Percentiles rank a stretch among this genome's conserved stretches.
Evolutionary conservation across 305 asterid genomes (phyloP).

Genomic region (Nicotiana rustica): DNA sequence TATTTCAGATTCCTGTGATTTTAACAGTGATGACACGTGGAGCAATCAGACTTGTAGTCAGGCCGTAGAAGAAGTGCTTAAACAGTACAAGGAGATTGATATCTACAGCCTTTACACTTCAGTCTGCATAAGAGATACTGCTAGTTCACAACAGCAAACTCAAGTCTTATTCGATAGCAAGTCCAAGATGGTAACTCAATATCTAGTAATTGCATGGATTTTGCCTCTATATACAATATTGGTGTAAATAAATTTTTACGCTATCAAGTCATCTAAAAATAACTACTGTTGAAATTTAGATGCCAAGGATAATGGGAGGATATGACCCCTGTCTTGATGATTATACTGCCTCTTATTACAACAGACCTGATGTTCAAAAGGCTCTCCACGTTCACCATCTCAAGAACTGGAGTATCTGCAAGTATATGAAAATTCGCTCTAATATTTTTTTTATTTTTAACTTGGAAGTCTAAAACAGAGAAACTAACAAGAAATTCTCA

Average conservation of each 20-base stretch:
- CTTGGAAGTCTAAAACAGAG: neutral
- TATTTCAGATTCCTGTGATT: conserved; percentile 67
- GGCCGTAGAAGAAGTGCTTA: conserved; percentile 65
- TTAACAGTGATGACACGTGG: conserved; percentile 70
- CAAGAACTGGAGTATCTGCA: conserved; percentile 86
- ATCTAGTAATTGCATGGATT: neutral
- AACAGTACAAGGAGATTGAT: conserved; percentile 82
- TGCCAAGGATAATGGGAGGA: conserved; percentile 83
- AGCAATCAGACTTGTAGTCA: conserved; percentile 55
- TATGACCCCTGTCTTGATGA: conserved; percentile 92
- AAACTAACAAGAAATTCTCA: neutral
- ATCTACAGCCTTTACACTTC: conserved; percentile 91
- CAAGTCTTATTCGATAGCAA: conserved; percentile 50
- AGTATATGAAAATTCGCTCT: conserved; percentile 48
- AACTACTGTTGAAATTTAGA: conserved; percentile 40
- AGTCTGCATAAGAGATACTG: conserved; percentile 55
- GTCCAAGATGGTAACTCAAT: conserved; percentile 60
- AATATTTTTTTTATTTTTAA: too few relatives aligned
- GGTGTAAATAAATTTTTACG: too few relatives aligned
- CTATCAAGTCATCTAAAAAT: too few relatives aligned
- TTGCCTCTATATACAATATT: too few relatives aligned
- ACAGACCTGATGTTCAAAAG: conserved; percentile 74
- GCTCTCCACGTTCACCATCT: conserved; percentile 74
- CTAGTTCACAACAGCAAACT: conserved; percentile 40
- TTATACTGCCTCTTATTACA: conserved; percentile 71